These are phyloP conservation scores for Cercospora brassicicola DNA, from an alignment of 2,329 filamentous ascomycete genomes.

Conservation along the genomic window DNA sequence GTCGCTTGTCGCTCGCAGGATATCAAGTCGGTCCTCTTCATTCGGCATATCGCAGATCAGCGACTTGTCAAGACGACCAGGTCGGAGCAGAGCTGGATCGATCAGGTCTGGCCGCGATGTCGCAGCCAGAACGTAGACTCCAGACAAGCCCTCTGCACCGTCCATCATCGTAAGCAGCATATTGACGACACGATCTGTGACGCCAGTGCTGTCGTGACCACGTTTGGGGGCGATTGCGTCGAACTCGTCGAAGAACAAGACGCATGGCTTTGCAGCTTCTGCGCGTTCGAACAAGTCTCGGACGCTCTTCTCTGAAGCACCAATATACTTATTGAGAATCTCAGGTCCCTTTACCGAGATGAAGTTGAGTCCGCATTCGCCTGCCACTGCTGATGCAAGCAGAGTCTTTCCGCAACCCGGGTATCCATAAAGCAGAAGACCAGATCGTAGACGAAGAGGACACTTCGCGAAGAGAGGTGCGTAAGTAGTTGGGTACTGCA, in stretches of 20 bases:
- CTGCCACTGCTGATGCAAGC: conserved; percentile 92
- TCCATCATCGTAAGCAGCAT: conserved; percentile 99
- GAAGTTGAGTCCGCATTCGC: conserved; percentile 96
- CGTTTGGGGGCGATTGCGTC: conserved; percentile 96
- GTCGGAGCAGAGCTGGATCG: conserved; percentile 86
- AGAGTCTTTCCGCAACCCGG: conserved; percentile 96
- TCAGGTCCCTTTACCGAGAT: conserved; percentile 98
- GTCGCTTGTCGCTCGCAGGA: conserved; percentile 76
- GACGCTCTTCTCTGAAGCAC: conserved; percentile 93
- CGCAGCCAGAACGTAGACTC: conserved; percentile 93
- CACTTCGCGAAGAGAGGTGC: conserved; percentile 97
- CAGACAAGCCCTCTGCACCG: conserved; percentile 88
- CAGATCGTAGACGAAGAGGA: conserved; percentile 88
- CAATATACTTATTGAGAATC: conserved; percentile 98
- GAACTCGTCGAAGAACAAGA: conserved; percentile 98
- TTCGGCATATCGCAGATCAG: conserved; percentile 86
- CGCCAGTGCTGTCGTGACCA: conserved; percentile 93
- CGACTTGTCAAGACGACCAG: conserved; percentile 89
- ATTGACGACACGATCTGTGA: conserved; percentile 98
- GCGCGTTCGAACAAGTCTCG: conserved; percentile 93
- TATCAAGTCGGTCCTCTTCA: conserved; percentile 79
- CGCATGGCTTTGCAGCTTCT: conserved; percentile 84
- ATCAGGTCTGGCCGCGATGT: conserved; percentile 93
- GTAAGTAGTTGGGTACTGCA: conserved; percentile 97
- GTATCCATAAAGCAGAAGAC: conserved; percentile 88